phyloP scores from a whole-genome alignment of 805 yeast species.

The Priceomyces medius region DNA sequence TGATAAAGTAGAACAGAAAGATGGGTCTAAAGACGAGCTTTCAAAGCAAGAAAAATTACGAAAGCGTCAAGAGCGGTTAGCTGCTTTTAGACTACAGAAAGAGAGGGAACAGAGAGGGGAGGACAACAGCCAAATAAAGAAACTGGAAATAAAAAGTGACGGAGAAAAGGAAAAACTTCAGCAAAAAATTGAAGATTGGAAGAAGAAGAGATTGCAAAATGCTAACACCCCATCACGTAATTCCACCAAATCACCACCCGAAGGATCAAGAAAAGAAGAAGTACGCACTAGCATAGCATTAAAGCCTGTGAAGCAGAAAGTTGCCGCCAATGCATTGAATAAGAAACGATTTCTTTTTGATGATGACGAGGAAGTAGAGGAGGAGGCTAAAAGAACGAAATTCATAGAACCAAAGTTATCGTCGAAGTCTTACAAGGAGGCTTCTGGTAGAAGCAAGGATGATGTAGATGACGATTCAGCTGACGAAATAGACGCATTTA shows the following conservation, averaged over 20 bases:
- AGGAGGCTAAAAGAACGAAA: constrained; percentile 10
- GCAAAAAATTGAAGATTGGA: constrained; percentile 53
- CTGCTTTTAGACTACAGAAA: constrained; percentile 61
- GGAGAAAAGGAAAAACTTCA: constrained; percentile 26
- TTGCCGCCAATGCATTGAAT: neutral
- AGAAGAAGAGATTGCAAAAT: constrained; percentile 27
- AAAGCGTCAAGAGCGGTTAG: constrained; percentile 51
- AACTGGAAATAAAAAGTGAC: neutral
- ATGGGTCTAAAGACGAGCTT: constrained; percentile 9
- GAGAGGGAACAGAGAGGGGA: constrained; percentile 26
- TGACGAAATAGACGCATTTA: constrained; percentile 21
- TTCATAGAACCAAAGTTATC: constrained; percentile 9
- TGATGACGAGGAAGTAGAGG: constrained; percentile 16
- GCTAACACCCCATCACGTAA: neutral
- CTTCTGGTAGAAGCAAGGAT: neutral
- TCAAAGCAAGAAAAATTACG: constrained; percentile 34
- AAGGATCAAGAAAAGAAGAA: neutral
- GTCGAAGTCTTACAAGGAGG: neutral
- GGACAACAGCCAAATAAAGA: constrained; percentile 4
- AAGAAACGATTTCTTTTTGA: constrained; percentile 13
- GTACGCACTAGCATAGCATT: neutral
- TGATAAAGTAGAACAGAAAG: constrained; percentile 6
- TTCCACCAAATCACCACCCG: neutral
- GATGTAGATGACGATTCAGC: constrained; percentile 2
- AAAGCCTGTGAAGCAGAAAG: constrained; percentile 2